Percentiles rank a stretch among this genome's conserved stretches.
phyloP scores from a whole-genome alignment of 805 yeast genomes.

The Kregervanrija pseudodelftensis region DNA sequence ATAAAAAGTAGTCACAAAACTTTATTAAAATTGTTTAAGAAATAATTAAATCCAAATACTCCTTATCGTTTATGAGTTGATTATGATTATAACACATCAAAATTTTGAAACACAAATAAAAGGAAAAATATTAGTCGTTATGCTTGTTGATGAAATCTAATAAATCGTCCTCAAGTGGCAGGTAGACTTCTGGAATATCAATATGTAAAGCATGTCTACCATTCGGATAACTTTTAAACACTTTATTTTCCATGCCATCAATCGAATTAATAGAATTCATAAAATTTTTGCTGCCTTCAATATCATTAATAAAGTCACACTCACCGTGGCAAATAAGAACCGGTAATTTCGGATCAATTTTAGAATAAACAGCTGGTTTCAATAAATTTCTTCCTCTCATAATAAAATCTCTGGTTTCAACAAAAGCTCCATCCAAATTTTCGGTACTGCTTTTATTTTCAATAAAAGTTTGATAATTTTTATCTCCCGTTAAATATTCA shows the following conservation, averaged over 20 bases:
- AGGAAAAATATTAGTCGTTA: background rate
- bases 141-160: conserved; percentile 31
- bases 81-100: no score
- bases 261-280: conserved; percentile 22
- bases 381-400: conserved; percentile 51
- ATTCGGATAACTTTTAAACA: conserved; percentile 14
- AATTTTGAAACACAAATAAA: no score
- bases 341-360: conserved; percentile 35
- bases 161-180: conserved; percentile 28
- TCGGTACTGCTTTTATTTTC: conserved; percentile 31
- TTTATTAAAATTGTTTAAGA: no score
- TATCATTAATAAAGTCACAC: conserved; percentile 54
- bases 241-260: conserved; percentile 24
- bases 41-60: no score
- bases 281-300: conserved; percentile 39
- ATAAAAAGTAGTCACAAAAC: no score
- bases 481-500: conserved; percentile 49
- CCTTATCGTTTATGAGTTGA: no score
- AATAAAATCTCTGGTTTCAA: conserved; percentile 53
- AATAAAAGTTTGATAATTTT: conserved; percentile 39
- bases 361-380: conserved; percentile 29
- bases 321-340: conserved; percentile 56
- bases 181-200: conserved; percentile 39
- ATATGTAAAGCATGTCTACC: conserved; percentile 40
- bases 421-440: conserved; percentile 47